phyloP scores from a whole-genome alignment of 2,329 filamentous ascomycete genomes.

The Aureobasidium leucospermi region DNA sequence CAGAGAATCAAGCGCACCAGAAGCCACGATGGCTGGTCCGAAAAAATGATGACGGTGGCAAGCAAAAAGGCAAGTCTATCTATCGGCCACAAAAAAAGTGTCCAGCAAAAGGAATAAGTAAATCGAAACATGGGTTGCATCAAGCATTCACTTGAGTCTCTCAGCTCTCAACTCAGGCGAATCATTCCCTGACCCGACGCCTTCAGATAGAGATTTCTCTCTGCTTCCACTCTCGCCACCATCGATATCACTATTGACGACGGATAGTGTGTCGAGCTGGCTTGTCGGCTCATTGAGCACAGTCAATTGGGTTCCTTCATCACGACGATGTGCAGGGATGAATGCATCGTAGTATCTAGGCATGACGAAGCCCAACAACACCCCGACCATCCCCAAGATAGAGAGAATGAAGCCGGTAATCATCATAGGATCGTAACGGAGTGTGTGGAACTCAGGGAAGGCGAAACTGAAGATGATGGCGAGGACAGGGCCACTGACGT shows the following conservation, averaged over 20 bases:
- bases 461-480: constrained; percentile 48
- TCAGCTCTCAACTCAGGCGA: neutral
- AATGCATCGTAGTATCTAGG: constrained; percentile 50
- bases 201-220: neutral
- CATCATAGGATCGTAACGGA: constrained; percentile 29
- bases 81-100: no score
- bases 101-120: no score
- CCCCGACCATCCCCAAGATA: constrained; percentile 40
- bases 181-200: neutral
- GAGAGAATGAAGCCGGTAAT: constrained; percentile 45
- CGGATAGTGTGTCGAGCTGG: neutral
- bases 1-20: no score
- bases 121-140: no score
- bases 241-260: neutral
- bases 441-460: constrained; percentile 41
- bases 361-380: constrained; percentile 43
- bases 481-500: constrained; percentile 43
- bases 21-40: no score
- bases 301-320: constrained; percentile 35
- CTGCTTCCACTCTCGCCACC: neutral
- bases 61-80: no score
- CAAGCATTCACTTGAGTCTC: neutral
- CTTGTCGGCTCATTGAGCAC: neutral
- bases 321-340: constrained; percentile 40
- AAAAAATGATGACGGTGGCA: no score